phyloP scores from a whole-genome alignment of 1,284 basidiomycete species.

The Microbotryomycetes sp. region DNA sequence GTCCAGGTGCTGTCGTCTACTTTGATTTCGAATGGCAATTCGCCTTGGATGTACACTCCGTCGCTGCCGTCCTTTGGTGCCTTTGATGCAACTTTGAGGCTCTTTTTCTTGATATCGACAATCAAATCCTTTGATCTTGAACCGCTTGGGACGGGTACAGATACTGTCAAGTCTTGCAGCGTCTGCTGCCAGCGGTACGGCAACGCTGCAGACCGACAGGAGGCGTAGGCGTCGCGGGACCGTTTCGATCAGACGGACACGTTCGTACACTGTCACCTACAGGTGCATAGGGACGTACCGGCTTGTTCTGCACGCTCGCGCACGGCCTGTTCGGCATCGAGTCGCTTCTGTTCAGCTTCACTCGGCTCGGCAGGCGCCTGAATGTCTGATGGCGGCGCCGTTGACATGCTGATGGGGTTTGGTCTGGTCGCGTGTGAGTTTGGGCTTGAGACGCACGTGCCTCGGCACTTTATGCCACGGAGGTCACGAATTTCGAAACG shows the following conservation, averaged over 20 bases:
- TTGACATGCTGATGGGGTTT: too few species aligned
- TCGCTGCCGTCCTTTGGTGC: slow-evolving; percentile 51
- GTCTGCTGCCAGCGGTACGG: slow-evolving; percentile 92
- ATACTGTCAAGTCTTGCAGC: slow-evolving; percentile 75
- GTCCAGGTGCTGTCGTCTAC: slow-evolving; percentile 98
- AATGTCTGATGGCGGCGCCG: background rate
- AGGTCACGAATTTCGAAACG: too few species aligned
- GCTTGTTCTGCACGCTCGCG: slow-evolving; percentile 75
- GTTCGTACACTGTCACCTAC: background rate
- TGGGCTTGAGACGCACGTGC: too few species aligned
- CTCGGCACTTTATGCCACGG: too few species aligned
- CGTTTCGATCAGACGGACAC: background rate
- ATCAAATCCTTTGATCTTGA: slow-evolving; percentile 70
- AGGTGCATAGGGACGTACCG: slow-evolving; percentile 49
- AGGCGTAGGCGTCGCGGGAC: background rate
- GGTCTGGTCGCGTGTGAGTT: too few species aligned
- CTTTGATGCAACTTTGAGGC: slow-evolving; percentile 76
- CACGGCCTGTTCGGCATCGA: slow-evolving; percentile 60
- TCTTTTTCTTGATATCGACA: slow-evolving; percentile 71
- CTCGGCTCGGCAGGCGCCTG: background rate
- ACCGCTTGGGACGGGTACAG: slow-evolving; percentile 75
- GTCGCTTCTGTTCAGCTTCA: slow-evolving; percentile 61
- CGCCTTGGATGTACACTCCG: slow-evolving; percentile 69
- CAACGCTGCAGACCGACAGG: slow-evolving; percentile 41
- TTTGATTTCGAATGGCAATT: slow-evolving; percentile 87